These are phyloP conservation scores for Conticribra guillardii DNA, from an alignment of 108 stramenopile genomes.

Conservation along the genomic window DNA sequence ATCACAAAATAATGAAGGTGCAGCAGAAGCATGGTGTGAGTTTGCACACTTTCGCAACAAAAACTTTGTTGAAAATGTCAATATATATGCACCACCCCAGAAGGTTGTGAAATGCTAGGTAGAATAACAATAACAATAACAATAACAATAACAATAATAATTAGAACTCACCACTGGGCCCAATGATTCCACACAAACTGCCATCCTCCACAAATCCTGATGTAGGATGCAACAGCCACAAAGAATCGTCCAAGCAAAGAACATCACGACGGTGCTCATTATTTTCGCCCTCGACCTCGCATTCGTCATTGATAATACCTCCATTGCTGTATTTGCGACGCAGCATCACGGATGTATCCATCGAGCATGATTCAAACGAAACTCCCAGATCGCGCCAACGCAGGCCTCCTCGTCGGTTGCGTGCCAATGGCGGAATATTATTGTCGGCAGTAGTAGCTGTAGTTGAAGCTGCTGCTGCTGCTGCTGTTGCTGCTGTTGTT, in stretches of 20 bases:
- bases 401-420: conserved; percentile 39
- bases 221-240: conserved; percentile 56
- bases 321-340: conserved; percentile 11
- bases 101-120: no score
- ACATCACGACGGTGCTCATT: neutral
- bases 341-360: conserved; percentile 9
- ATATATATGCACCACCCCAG: no score
- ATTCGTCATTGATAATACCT: neutral
- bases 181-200: conserved; percentile 71
- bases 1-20: neutral
- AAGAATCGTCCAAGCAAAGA: conserved; percentile 30
- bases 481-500: no score
- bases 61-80: no score
- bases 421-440: no score
- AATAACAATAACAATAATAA: no score
- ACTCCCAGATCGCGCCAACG: conserved; percentile 45
- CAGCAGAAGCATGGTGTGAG: neutral
- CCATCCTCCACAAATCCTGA: conserved; percentile 63
- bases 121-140: no score
- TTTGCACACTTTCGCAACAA: no score
- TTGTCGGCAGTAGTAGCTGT: no score
- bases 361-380: conserved; percentile 25
- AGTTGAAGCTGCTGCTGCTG: no score
- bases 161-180: conserved; percentile 40
- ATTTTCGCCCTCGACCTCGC: neutral